Conservation (phyloP, 2,329 filamentous ascomycete species). For the Alternaria sp. region DNA sequence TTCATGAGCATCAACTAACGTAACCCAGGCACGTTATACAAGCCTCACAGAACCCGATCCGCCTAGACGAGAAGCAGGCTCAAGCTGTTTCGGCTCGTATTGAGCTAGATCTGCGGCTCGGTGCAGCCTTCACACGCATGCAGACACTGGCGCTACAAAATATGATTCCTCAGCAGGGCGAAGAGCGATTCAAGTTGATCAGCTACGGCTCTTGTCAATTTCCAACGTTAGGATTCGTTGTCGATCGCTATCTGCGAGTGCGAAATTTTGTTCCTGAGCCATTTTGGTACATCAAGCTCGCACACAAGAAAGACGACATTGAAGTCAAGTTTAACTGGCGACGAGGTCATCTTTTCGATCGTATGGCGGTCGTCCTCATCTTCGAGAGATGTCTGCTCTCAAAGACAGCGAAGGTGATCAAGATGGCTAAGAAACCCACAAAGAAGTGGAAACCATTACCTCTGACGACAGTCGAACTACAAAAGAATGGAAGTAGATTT, state of each 20-base stretch:
- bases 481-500: slow-evolving; percentile 91
- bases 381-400: slow-evolving; percentile 84
- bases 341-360: slow-evolving; percentile 84
- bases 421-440: slow-evolving; percentile 88
- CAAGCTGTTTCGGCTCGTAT: slow-evolving; percentile 88
- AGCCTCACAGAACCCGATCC: slow-evolving; percentile 77
- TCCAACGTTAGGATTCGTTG: slow-evolving; percentile 93
- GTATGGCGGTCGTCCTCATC: slow-evolving; percentile 77
- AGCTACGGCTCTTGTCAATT: slow-evolving; percentile 98
- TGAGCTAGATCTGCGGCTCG: slow-evolving; percentile 89
- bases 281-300: slow-evolving; percentile 92
- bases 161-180: slow-evolving; percentile 68
- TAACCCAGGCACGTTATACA: slow-evolving; percentile 76
- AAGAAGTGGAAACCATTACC: slow-evolving; percentile 94
- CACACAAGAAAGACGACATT: slow-evolving; percentile 76
- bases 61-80: slow-evolving; percentile 84
- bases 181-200: slow-evolving; percentile 66
- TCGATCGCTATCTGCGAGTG: slow-evolving; percentile 93
- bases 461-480: slow-evolving; percentile 92
- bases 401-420: slow-evolving; percentile 78
- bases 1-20: not conserved
- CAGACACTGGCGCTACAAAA: slow-evolving; percentile 78
- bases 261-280: slow-evolving; percentile 90
- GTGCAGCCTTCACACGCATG: slow-evolving; percentile 89
- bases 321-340: slow-evolving; percentile 86